phyloP scores from a whole-genome alignment of 108 stramenopile genomes.

The Epithemia pelagica region DNA sequence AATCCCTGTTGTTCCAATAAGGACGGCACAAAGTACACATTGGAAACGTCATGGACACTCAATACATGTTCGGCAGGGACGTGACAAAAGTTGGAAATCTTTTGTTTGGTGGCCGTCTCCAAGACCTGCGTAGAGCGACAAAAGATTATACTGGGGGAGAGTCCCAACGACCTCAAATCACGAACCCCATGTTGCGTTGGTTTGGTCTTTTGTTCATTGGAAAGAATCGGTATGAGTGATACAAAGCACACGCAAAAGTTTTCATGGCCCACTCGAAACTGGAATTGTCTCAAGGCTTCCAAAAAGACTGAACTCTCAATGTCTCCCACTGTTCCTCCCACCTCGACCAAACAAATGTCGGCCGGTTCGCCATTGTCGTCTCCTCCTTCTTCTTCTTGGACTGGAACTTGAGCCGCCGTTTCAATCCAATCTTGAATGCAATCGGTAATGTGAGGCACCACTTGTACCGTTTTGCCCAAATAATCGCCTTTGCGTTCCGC shows the following conservation, averaged over 20 bases:
- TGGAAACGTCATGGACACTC: conserved; percentile 95
- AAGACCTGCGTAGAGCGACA: conserved; percentile 85
- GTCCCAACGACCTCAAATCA: conserved; percentile 89
- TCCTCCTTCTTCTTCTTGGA: conserved; percentile 32
- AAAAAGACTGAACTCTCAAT: conserved; percentile 93
- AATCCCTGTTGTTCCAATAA: conserved; percentile 89
- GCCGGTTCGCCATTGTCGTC: conserved; percentile 38
- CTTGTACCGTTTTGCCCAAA: conserved; percentile 97
- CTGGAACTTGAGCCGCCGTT: conserved; percentile 68
- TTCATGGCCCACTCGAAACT: conserved; percentile 92
- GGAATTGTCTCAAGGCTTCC: conserved; percentile 97
- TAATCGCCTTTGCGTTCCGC: conserved; percentile 96
- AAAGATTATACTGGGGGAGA: conserved; percentile 92
- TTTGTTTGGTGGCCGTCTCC: conserved; percentile 75
- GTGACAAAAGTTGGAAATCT: conserved; percentile 96
- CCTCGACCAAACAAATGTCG: conserved; percentile 98
- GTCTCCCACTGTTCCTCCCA: conserved; percentile 99
- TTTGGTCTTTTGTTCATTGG: conserved; percentile 99
- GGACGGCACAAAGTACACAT: conserved; percentile 98
- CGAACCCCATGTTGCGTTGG: conserved; percentile 99
- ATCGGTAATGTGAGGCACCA: conserved; percentile 91
- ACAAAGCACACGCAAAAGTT: conserved; percentile 96
- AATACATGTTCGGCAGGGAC: conserved; percentile 82
- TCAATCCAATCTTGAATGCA: conserved; percentile 87
- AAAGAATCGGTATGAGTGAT: conserved; percentile 91